phyloP scores from a whole-genome alignment of 495 filamentous ascomycete species.

The Tuber brumale region DNA sequence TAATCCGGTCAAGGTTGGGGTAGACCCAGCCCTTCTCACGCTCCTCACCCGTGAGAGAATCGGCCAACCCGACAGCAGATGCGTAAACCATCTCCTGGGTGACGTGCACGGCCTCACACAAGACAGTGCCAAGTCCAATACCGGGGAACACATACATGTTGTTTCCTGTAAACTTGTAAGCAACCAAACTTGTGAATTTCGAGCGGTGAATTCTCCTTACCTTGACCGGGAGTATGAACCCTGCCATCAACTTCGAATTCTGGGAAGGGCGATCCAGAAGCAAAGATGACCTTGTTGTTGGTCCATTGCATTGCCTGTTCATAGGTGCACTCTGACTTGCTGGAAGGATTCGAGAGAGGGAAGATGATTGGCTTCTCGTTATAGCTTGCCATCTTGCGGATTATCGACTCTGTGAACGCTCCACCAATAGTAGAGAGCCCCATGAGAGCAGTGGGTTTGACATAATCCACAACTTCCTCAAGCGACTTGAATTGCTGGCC shows the following conservation, averaged over 20 bases:
- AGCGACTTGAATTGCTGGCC: conserved; percentile 85
- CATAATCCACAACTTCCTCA: conserved; percentile 84
- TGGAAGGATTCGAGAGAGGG: conserved; percentile 82
- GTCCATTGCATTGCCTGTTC: conserved; percentile 85
- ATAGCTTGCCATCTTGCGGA: conserved; percentile 67
- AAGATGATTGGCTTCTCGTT: conserved; percentile 70
- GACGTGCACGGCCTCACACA: conserved; percentile 77
- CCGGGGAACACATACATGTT: conserved; percentile 97
- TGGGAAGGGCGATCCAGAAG: conserved; percentile 89
- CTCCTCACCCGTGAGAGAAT: conserved; percentile 72
- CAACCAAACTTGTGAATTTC: not conserved
- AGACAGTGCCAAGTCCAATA: conserved; percentile 89
- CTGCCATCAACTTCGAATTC: conserved; percentile 60
- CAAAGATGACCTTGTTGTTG: conserved; percentile 83
- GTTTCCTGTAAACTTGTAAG: conserved; percentile 46
- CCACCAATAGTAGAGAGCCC: conserved; percentile 91
- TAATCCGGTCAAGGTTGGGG: conserved; percentile 84
- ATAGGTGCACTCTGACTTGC: conserved; percentile 94
- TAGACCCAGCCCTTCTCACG: conserved; percentile 77
- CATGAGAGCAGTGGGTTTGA: conserved; percentile 89
- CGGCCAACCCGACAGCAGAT: conserved; percentile 72
- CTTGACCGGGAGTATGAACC: conserved; percentile 82
- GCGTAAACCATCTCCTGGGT: conserved; percentile 96
- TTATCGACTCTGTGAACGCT: conserved; percentile 81
- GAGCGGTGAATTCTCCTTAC: conserved; percentile 43